These are phyloP conservation scores for Isoetes engelmannii DNA, from an alignment of 83 land plant genomes.

Conservation along the genomic window DNA sequence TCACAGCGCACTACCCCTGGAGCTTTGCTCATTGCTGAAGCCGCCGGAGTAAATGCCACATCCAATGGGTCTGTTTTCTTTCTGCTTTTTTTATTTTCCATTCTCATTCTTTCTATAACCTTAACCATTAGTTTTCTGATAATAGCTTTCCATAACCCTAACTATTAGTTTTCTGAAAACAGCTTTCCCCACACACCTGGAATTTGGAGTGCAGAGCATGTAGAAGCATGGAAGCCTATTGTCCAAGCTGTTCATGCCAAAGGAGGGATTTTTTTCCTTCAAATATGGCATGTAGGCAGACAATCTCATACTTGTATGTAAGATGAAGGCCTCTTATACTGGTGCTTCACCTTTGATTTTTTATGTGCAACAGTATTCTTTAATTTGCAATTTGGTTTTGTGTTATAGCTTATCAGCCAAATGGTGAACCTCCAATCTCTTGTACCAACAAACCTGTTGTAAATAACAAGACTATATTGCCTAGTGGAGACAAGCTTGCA, in stretches of 20 bases:
- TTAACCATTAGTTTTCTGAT: no score
- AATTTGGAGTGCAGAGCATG: conserved; percentile 18
- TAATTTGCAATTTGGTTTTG: background rate
- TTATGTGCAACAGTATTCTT: no score
- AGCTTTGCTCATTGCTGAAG: conserved; percentile 20
- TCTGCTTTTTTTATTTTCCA: background rate
- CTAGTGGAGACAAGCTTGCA: conserved; percentile 11
- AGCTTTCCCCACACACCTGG: conserved; percentile 13
- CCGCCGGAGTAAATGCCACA: conserved; percentile 18
- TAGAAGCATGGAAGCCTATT: conserved; percentile 12
- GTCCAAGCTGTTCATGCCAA: conserved; percentile 16
- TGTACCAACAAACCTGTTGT: conserved; percentile 3
- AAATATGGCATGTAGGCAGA: conserved; percentile 19
- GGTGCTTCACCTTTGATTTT: no score
- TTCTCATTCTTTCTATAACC: no score
- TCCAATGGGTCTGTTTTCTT: conserved; percentile 1
- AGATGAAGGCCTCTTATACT: background rate
- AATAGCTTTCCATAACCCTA: background rate
- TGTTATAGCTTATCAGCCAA: conserved; percentile 17
- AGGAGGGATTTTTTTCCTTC: conserved; percentile 12
- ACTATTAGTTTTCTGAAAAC: no score
- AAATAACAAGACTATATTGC: background rate
- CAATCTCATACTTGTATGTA: conserved; percentile 16
- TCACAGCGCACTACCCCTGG: conserved; percentile 20
- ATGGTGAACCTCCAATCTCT: conserved; percentile 18